Conservation (phyloP, 192 early-diverging fungal genomes). For the Coemansia sp. region DNA sequence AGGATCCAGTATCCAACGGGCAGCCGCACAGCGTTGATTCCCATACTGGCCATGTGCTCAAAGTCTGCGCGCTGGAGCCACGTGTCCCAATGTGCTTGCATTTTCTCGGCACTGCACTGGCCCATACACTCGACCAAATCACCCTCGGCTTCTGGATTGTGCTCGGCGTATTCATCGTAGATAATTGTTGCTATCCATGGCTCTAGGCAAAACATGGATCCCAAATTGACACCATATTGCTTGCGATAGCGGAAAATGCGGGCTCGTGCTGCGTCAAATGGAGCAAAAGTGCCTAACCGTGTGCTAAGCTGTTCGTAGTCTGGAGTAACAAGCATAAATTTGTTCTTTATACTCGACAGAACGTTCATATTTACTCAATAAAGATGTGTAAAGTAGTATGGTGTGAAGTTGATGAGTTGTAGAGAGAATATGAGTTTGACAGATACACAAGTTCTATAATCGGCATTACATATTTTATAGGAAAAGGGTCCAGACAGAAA, state of each 20-base stretch:
- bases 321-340: neutral
- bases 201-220: constrained; percentile 18
- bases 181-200: constrained; percentile 12
- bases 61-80: constrained; percentile 17
- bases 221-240: constrained; percentile 14
- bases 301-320: neutral
- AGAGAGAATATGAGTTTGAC: too few relatives aligned
- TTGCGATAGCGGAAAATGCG: constrained; percentile 16
- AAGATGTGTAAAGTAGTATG: neutral
- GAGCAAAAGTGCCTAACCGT: constrained; percentile 5
- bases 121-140: constrained; percentile 20
- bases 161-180: constrained; percentile 6
- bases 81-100: constrained; percentile 15
- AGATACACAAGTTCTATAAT: too few relatives aligned
- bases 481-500: too few relatives aligned
- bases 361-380: neutral
- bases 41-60: constrained; percentile 13
- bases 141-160: constrained; percentile 12
- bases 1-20: constrained; percentile 17
- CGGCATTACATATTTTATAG: too few relatives aligned
- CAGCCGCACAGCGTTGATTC: constrained; percentile 15
- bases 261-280: constrained; percentile 5
- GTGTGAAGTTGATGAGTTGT: neutral
- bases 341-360: neutral
- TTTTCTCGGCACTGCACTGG: neutral